These are phyloP conservation scores for Blastobotrys buckinghamii DNA, from an alignment of 1,139 yeast genomes.

Conservation along the genomic window DNA sequence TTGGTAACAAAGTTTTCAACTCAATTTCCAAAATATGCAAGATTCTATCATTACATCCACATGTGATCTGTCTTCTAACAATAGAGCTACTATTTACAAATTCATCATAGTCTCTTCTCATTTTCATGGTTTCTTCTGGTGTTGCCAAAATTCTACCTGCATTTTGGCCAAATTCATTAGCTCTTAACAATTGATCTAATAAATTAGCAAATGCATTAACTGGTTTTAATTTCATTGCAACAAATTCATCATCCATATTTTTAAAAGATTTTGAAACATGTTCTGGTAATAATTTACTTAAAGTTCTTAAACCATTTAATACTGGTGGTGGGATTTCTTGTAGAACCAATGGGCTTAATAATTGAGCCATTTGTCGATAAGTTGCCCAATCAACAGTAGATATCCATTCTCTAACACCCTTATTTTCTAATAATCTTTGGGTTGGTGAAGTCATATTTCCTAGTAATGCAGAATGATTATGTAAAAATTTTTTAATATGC, in stretches of 20 bases:
- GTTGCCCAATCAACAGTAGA: conserved; percentile 57
- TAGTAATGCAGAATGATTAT: conserved; percentile 49
- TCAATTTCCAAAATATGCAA: conserved; percentile 41
- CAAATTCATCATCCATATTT: conserved; percentile 48
- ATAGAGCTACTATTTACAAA: conserved; percentile 47
- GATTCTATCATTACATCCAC: conserved; percentile 22
- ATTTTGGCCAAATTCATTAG: conserved; percentile 54
- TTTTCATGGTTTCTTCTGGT: conserved; percentile 42
- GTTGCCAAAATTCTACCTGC: conserved; percentile 48
- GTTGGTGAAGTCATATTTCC: conserved; percentile 62
- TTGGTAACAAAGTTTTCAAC: conserved; percentile 37
- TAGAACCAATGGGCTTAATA: conserved; percentile 61
- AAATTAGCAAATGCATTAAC: conserved; percentile 55
- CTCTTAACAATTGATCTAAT: conserved; percentile 51
- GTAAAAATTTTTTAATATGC: conserved; percentile 57
- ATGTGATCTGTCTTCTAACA: conserved; percentile 39
- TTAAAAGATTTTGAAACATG: conserved; percentile 28
- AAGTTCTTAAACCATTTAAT: conserved; percentile 33
- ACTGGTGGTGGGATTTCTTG: conserved; percentile 57
- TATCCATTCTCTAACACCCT: conserved; percentile 56
- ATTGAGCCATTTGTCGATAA: conserved; percentile 53
- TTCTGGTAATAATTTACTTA: conserved; percentile 29
- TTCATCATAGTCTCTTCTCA: conserved; percentile 57
- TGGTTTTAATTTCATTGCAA: conserved; percentile 46
- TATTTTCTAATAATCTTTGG: conserved; percentile 49